phyloP scores from a whole-genome alignment of 108 stramenopile genomes.

The Discostella stelligeroides region DNA sequence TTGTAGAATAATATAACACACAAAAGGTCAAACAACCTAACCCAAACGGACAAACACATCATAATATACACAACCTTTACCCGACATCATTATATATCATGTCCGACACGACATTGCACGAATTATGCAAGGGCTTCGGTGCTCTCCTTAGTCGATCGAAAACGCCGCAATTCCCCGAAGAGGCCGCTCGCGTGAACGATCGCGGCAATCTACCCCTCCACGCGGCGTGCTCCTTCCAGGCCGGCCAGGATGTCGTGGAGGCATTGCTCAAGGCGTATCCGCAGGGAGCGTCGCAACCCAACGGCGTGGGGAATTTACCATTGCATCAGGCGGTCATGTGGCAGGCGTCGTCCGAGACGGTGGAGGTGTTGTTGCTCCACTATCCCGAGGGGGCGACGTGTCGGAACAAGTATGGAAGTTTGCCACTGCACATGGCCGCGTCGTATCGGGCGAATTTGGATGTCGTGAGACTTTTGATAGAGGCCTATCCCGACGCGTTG shows the following conservation, averaged over 20 bases:
- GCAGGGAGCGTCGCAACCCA: conserved; percentile 75
- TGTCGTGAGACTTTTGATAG: conserved; percentile 75
- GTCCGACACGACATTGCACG: conserved; percentile 87
- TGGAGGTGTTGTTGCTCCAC: conserved; percentile 69
- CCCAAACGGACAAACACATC: not conserved
- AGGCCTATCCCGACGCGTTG: conserved; percentile 86
- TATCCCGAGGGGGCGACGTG: conserved; percentile 82
- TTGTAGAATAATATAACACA: no score
- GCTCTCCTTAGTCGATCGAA: conserved; percentile 77
- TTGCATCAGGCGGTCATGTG: conserved; percentile 91
- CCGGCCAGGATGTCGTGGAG: conserved; percentile 82
- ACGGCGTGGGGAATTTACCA: conserved; percentile 82
- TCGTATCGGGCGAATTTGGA: conserved; percentile 78
- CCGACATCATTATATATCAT: no score
- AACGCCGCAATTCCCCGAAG: conserved; percentile 86
- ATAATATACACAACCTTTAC: no score
- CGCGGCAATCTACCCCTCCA: conserved; percentile 90
- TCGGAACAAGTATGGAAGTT: conserved; percentile 84
- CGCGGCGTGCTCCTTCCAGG: conserved; percentile 87
- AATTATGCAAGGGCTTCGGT: conserved; percentile 89
- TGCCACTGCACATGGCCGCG: conserved; percentile 90
- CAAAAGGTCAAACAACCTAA: not conserved
- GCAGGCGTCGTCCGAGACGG: conserved; percentile 80
- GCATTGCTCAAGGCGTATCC: conserved; percentile 78
- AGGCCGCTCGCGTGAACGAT: conserved; percentile 84